Percentiles rank a stretch among this genome's conserved stretches.
Evolutionary conservation across 495 filamentous ascomycete species (phyloP).

Genomic region (Neurospora sp.): DNA sequence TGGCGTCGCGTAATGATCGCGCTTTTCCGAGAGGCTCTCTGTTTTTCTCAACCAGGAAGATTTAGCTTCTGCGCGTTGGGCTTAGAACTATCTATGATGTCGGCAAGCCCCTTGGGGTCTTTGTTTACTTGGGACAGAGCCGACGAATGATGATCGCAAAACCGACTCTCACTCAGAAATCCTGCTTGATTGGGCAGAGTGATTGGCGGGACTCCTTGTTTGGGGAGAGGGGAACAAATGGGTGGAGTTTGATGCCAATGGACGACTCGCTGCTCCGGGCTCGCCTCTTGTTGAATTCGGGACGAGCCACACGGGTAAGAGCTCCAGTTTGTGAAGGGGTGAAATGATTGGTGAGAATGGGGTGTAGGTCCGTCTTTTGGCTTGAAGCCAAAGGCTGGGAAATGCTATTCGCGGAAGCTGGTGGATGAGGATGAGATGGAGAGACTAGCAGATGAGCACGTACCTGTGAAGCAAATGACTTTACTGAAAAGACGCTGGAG

Average conservation of each 20-base stretch:
- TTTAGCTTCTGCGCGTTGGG: background rate
- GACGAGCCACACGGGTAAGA: slow-evolving; percentile 23
- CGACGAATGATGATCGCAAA: background rate
- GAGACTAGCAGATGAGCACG: background rate
- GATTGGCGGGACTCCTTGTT: slow-evolving; percentile 19
- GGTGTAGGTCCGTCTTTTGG: slow-evolving; percentile 8
- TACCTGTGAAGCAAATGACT: slow-evolving; percentile 8
- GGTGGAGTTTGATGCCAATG: slow-evolving; percentile 22
- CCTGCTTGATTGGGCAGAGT: slow-evolving; percentile 25
- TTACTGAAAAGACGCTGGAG: slow-evolving; percentile 2
- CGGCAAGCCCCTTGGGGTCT: background rate
- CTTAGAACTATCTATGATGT: background rate
- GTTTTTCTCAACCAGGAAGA: background rate
- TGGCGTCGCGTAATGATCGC: background rate
- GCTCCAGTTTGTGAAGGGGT: slow-evolving; percentile 23
- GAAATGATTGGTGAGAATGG: slow-evolving; percentile 30
- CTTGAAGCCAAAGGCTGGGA: slow-evolving; percentile 1
- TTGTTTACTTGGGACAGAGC: slow-evolving; percentile 1
- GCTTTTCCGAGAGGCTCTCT: slow-evolving; percentile 1
- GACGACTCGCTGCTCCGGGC: slow-evolving; percentile 17
- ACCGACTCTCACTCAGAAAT: slow-evolving; percentile 7
- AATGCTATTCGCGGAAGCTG: slow-evolving; percentile 1
- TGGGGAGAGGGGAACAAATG: slow-evolving; percentile 19
- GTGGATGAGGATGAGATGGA: background rate
- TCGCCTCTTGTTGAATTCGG: background rate